Base-by-base conservation (phyloP, 768 basidiomycete species). In the Lanmaoa pseudosensibilis region DNA sequence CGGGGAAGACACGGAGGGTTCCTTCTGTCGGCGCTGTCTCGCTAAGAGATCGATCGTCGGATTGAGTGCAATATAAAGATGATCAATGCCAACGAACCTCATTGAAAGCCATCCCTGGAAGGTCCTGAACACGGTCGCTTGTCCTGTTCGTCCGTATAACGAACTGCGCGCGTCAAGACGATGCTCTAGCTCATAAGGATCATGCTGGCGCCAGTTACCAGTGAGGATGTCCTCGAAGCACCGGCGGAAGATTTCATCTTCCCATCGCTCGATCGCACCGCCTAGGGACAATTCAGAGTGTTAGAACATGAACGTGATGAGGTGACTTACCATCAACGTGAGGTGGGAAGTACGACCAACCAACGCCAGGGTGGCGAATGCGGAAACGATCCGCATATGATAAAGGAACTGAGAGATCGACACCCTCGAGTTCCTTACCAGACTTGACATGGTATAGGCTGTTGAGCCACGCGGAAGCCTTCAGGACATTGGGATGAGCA, bases 51-150 rank as follows among this genome's bases (percentile, higher is more conserved):
- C 6, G 18, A 38, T 27, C 12, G 2, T 45, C 12, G n/a, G 2
- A n/a, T 40, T 16, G 9, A 33, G n/a, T 18, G 16, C 30, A 3
- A 10, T 6, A 49, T 13, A 8, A 39, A 33, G 23, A 37, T n/a
- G 30, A 27, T 15, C 18, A 58, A 18, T 58, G 50, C 18, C 55
- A 51, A 54, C 65, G 5, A 44, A 87, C 84, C 83, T 85, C 76
- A 87, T 75, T 1, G 87, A 78, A 15, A 88, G 68, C 89, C 88
- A 91, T n/a, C 88, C 88, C 63, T 90, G 89, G 75, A 86, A 91
- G 3, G 85, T 83, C 50, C 82, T 74, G 65, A 84, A 83, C 8
- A 83, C 75, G 54, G 69, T 81, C 23, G 80, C 77, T 69, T 82
- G 83, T 54, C 75, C 78, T 6, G 79, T 77, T 16, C 79, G 75